Percentiles rank a stretch among this genome's conserved stretches.
Evolutionary conservation across 2,329 filamentous ascomycete genomes (phyloP).

Genomic region (Beauveria brongniartii): DNA sequence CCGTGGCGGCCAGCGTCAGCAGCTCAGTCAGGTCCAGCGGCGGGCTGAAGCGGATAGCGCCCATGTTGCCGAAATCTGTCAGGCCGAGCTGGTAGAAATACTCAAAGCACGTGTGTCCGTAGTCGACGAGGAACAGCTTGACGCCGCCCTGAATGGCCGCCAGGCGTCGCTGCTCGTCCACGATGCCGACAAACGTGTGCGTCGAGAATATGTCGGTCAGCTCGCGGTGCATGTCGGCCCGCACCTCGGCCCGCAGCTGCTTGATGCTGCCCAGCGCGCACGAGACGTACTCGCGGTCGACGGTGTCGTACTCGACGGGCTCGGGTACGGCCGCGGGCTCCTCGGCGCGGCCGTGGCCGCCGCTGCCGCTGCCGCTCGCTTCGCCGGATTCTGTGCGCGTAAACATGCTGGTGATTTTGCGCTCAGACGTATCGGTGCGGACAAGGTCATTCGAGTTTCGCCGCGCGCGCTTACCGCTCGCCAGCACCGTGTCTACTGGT

Average conservation of each 20-base stretch:
- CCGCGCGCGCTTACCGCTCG: constrained; percentile 29
- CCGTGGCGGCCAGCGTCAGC: constrained; percentile 62
- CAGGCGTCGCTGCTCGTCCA: constrained; percentile 78
- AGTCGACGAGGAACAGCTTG: constrained; percentile 87
- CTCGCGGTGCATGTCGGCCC: constrained; percentile 72
- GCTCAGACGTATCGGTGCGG: constrained; percentile 76
- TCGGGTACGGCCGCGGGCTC: constrained; percentile 34
- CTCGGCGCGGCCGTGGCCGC: constrained; percentile 15
- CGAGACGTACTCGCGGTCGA: constrained; percentile 58
- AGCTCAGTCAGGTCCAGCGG: constrained; percentile 64
- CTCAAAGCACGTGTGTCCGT: constrained; percentile 76
- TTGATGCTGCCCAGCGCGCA: constrained; percentile 81
- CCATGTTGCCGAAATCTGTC: constrained; percentile 94
- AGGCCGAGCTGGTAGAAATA: constrained; percentile 95
- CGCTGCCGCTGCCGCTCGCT: constrained; percentile 14
- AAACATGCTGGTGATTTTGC: constrained; percentile 97
- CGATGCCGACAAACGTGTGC: constrained; percentile 88
- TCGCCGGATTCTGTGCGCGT: constrained; percentile 37
- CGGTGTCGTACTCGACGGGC: constrained; percentile 61
- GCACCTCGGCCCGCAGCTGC: constrained; percentile 71
- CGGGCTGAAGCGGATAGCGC: constrained; percentile 70
- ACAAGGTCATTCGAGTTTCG: constrained; percentile 66
- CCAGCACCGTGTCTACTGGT: constrained; percentile 24
- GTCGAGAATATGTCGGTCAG: constrained; percentile 80
- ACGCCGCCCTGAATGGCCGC: constrained; percentile 91